Percentiles rank a stretch among this genome's conserved stretches.
These are phyloP conservation scores for Gossypium lobatum DNA, from an alignment of 441 rosid genomes.

Conservation along the genomic window DNA sequence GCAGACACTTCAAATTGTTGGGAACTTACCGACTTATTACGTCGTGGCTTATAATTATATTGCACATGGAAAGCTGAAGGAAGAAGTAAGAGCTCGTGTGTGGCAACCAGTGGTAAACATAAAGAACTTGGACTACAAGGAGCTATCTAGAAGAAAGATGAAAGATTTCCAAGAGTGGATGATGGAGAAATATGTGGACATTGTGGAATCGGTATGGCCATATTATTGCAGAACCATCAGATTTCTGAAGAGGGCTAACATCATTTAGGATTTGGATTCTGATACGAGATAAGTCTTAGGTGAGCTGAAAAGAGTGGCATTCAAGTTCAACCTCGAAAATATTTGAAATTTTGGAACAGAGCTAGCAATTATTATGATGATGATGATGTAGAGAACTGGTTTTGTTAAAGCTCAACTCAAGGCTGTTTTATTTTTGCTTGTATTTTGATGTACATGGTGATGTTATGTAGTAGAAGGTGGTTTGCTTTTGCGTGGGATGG, in stretches of 20 bases:
- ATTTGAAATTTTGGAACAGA: background rate
- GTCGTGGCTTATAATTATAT: conserved; percentile 44
- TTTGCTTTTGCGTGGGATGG: too few relatives aligned
- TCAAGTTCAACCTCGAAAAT: background rate
- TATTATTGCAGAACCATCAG: conserved; percentile 85
- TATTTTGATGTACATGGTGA: too few relatives aligned
- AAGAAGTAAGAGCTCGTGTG: conserved; percentile 36
- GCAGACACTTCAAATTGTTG: conserved; percentile 49
- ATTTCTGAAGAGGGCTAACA: conserved; percentile 85
- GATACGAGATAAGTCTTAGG: conserved; percentile 9
- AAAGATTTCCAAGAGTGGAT: conserved; percentile 59
- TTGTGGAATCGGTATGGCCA: conserved; percentile 89
- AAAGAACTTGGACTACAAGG: conserved; percentile 62
- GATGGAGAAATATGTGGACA: conserved; percentile 71
- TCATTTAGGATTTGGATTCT: conserved; percentile 34
- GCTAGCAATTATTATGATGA: background rate
- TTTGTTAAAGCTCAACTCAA: too few relatives aligned
- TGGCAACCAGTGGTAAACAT: conserved; percentile 52
- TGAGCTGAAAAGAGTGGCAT: background rate
- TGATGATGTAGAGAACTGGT: too few relatives aligned
- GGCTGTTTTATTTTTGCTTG: too few relatives aligned
- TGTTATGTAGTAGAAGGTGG: too few relatives aligned
- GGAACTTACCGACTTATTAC: conserved; percentile 22
- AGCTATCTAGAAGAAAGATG: conserved; percentile 47
- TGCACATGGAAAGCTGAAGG: conserved; percentile 59